Evolutionary conservation across 1,284 basidiomycete genomes (phyloP), one percentile per base, ranked within the genome.

Genomic region (Filobasidium uniguttulatum): DNA sequence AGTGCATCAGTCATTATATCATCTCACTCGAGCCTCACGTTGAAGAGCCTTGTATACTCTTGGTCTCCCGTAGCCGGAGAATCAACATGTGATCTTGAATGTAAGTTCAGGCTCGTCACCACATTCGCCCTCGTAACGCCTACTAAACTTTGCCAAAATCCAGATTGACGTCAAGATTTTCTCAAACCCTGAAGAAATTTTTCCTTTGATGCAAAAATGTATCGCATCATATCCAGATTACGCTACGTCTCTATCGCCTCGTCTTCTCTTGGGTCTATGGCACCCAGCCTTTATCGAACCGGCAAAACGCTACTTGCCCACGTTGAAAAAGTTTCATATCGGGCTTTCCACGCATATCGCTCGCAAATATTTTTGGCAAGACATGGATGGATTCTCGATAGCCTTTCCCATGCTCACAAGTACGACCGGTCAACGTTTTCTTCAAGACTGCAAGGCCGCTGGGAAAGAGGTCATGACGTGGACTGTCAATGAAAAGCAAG

Each of bases 381-480:
- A 81, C 54, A 90, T 88, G 59, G 77, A 88, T 49, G 83, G 82
- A 38, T 97, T 98, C 69, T 90, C 85, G 30, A 83, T 98, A 65
- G 73, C 75, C 48, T 97, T 94, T 68, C 75, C 74, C 0, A 70
- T 80, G 29, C 70, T 97, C 41, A 79, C 83, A 41, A 79, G 78
- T 5, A 62, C 70, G 9, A 87, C 87, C 56, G 68, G 68, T 0
- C 63, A 68, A 52, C 80, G 77, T 57, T 97, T 97, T 67, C 73
- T 85, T 52, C 68, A 74, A 44, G 82, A 91, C 56, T 90, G 86
- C 67, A 81, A 81, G 66, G 72, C 67, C 20, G 81, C 78, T 0
- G 85, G 84, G 17, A 98, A 98, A 76, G 80, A 81, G 61, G 62
- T 96, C 48, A 82, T 89, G 77, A 87, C 91, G 7, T 97, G 93